Evolutionary conservation across 257 asterid species (phyloP).

Genomic region (Capsicum rhomboideum): DNA sequence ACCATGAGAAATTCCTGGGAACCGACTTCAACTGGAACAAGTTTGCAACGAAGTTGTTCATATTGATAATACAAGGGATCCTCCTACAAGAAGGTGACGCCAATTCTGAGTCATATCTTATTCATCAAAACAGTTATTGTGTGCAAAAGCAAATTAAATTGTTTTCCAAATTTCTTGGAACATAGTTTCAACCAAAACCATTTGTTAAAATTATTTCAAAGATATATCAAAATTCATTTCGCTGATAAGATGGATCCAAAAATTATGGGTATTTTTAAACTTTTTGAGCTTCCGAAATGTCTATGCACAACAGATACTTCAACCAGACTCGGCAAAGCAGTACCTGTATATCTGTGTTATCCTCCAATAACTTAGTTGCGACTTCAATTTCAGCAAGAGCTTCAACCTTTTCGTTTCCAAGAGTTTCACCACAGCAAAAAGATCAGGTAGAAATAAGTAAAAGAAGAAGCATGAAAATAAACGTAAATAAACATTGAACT

Average conservation of each 20-base stretch:
- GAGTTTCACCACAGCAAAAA: background rate
- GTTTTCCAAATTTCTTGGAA: background rate
- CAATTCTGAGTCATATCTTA: background rate
- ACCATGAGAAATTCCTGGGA: slow-evolving; percentile 59
- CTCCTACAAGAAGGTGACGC: slow-evolving; percentile 19
- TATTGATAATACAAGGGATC: slow-evolving; percentile 82
- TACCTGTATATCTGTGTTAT: slow-evolving; percentile 50
- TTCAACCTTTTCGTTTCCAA: slow-evolving; percentile 59
- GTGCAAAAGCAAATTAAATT: background rate
- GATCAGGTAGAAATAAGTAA: background rate
- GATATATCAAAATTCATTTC: background rate
- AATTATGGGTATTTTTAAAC: background rate
- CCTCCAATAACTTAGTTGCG: slow-evolving; percentile 74
- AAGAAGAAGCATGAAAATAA: background rate
- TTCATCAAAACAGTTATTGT: no score
- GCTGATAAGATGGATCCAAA: background rate
- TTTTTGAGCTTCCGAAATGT: background rate
- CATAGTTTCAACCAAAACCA: background rate
- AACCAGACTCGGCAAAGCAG: slow-evolving; percentile 2
- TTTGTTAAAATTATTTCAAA: background rate
- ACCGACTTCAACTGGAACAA: slow-evolving; percentile 54
- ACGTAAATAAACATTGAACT: background rate
- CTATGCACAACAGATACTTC: background rate
- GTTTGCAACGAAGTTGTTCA: slow-evolving; percentile 67
- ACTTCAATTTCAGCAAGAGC: slow-evolving; percentile 95